Evolutionary conservation across 2,329 filamentous ascomycete genomes (phyloP).

Genomic region (Aphanocladium album): DNA sequence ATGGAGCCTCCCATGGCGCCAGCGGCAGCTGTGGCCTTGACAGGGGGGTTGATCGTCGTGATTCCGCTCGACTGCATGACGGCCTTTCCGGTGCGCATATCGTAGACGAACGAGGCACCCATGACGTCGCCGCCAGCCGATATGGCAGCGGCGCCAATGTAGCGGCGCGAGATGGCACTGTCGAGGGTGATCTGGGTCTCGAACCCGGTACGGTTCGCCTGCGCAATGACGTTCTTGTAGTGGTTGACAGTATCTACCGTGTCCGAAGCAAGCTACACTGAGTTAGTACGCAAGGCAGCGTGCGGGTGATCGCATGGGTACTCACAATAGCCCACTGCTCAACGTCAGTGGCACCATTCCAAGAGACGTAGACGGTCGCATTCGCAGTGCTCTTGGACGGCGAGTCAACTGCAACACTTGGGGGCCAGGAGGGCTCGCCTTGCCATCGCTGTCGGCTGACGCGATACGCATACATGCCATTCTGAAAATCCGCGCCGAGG

Average conservation of each 20-base stretch:
- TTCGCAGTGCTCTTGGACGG: slow-evolving; percentile 20
- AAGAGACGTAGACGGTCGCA: slow-evolving; percentile 24
- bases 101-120: slow-evolving; percentile 23
- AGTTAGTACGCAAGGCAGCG: slow-evolving; percentile 14
- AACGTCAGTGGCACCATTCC: slow-evolving; percentile 28
- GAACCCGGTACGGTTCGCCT: slow-evolving; percentile 24
- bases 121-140: slow-evolving; percentile 20
- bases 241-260: slow-evolving; percentile 18
- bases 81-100: slow-evolving; percentile 22
- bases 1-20: slow-evolving; percentile 15
- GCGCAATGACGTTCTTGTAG: slow-evolving; percentile 20
- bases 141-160: slow-evolving; percentile 23
- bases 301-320: not conserved
- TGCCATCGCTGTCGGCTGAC: slow-evolving; percentile 24
- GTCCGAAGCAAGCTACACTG: slow-evolving; percentile 20
- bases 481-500: slow-evolving; percentile 18
- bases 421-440: slow-evolving; percentile 25
- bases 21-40: slow-evolving; percentile 10
- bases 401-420: slow-evolving; percentile 23
- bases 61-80: slow-evolving; percentile 21
- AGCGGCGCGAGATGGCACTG: slow-evolving; percentile 15
- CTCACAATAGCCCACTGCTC: slow-evolving; percentile 25
- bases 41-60: slow-evolving; percentile 13
- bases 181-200: slow-evolving; percentile 22
- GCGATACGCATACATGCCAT: slow-evolving; percentile 26